A percentile compares a stretch with the other conserved stretches of the same genome.
Conservation (phyloP, 176 grass and related monocot genomes). For the Poa pratensis region DNA sequence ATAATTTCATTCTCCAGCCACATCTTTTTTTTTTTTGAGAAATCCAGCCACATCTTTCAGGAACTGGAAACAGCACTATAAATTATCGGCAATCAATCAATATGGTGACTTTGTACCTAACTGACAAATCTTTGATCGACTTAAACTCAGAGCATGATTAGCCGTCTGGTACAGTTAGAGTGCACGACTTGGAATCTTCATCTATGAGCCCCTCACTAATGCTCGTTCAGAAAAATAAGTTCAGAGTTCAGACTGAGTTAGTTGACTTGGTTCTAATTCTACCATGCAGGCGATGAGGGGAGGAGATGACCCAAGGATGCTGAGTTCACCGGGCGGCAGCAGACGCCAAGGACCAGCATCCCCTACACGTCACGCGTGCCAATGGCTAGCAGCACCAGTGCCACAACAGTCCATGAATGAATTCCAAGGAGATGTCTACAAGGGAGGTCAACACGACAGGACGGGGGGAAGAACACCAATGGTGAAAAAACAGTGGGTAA, state of each 20-base stretch:
- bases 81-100: background rate
- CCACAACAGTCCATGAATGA: background rate
- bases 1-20: background rate
- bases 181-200: background rate
- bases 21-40: no score
- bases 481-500: background rate
- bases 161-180: background rate
- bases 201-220: background rate
- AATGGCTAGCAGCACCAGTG: background rate
- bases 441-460: background rate
- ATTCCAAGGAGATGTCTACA: background rate
- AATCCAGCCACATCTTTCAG: slow-evolving; percentile 21
- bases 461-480: background rate
- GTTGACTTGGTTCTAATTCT: background rate
- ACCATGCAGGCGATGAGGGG: background rate
- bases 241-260: slow-evolving; percentile 13
- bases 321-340: slow-evolving; percentile 29
- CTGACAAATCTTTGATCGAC: slow-evolving; percentile 1
- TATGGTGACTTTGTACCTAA: slow-evolving; percentile 37
- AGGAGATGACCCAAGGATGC: slow-evolving; percentile 26
- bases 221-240: background rate
- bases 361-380: slow-evolving; percentile 9
- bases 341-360: slow-evolving; percentile 17
- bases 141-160: slow-evolving; percentile 18
- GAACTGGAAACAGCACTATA: slow-evolving; percentile 23